Evolutionary conservation across 495 filamentous ascomycete species (phyloP), one percentile per base, ranked within the genome.

Genomic region (Penicillium bovifimosum): DNA sequence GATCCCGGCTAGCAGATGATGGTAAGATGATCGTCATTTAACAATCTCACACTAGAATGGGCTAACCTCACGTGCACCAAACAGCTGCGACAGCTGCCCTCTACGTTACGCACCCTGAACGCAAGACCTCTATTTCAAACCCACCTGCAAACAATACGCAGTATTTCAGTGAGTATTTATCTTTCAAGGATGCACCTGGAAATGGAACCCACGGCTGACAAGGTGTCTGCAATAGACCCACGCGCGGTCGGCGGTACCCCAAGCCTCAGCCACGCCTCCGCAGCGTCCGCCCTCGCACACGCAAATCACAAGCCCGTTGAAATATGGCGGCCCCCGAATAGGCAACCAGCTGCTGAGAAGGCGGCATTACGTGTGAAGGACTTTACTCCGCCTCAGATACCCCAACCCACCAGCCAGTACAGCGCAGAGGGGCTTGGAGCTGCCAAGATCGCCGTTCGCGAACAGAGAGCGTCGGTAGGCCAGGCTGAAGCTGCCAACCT

Each of bases 221-320:
- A 28, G 55, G 50, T 41, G 33, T n/a, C 11, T 82, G 80, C 79
- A 33, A 73, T 86, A 58, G 85, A 82, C 67, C 83, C 86, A 52
- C 78, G 78, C 55, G 77, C 82, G 16, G 74, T 80, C 45, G 83
- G 87, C 53, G 90, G 74, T 53, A 84, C 87, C 17, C 63, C 76
- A 35, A 88, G 87, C 24, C 76, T 91, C 58, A 76, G 82, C 42
- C 76, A 79, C 47, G 80, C 84, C 28, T 88, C 87, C 38, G 89
- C 88, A 17, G 80, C 81, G 45, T 82, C 86, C 32, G 90, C 88
- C 38, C 73, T 93, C 14, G 87, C 88, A 24, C 86, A 88, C 76
- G 75, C 82, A 24, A 84, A 84, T 58, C 78, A 79, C 47, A 86
- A 80, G 56, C 65, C 80, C 0, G 68, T 79, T 26, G 79, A 83